Evolutionary conservation across 495 filamentous ascomycete species (phyloP).

Genomic region (Penicillium riverlandense): DNA sequence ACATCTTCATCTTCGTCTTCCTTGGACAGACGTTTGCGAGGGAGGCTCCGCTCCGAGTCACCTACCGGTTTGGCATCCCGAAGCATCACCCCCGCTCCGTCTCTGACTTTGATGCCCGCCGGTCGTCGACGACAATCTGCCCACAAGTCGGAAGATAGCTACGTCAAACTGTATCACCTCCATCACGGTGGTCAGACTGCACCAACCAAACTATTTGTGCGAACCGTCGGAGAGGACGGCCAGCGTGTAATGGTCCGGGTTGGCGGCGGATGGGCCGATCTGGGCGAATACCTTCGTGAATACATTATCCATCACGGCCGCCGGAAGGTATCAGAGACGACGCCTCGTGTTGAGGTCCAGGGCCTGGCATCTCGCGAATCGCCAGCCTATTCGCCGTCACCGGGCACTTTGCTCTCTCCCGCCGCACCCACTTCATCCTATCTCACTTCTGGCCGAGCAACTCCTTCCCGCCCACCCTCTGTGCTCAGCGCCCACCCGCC

Average conservation of each 20-base stretch:
- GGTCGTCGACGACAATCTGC: constrained; percentile 32
- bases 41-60: constrained; percentile 28
- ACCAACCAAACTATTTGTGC: constrained; percentile 89
- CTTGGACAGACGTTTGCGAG: constrained; percentile 25
- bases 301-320: constrained; percentile 83
- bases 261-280: constrained; percentile 92
- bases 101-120: constrained; percentile 62
- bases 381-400: constrained; percentile 21
- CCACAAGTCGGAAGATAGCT: constrained; percentile 39
- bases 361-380: constrained; percentile 29
- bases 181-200: constrained; percentile 73
- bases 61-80: constrained; percentile 28
- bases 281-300: constrained; percentile 89
- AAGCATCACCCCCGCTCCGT: constrained; percentile 52
- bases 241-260: constrained; percentile 97
- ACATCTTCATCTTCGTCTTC: constrained; percentile 29
- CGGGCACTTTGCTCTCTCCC: constrained; percentile 13
- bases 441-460: constrained; percentile 19
- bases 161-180: constrained; percentile 88
- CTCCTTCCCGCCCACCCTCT: constrained; percentile 28
- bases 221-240: constrained; percentile 80
- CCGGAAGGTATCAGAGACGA: constrained; percentile 32
- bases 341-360: constrained; percentile 35
- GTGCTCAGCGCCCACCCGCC: constrained; percentile 29
- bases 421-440: constrained; percentile 6